phyloP scores from a whole-genome alignment of 2,329 filamentous ascomycete genomes.

The Hymenotorrendiella dingleyae region DNA sequence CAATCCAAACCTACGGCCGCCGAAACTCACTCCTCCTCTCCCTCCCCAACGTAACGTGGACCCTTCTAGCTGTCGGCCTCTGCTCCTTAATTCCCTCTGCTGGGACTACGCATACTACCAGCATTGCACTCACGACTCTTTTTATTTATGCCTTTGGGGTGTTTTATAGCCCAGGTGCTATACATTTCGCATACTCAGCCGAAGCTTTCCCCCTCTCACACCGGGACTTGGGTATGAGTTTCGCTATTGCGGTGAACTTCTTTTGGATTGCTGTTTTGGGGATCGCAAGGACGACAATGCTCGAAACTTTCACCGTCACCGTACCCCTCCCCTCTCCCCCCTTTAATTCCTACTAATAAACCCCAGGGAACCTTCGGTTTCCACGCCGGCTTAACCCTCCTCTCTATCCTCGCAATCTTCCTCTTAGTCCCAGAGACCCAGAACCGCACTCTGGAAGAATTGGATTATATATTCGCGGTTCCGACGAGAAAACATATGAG shows the following conservation, averaged over 20 bases:
- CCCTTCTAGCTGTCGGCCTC: conserved; percentile 50
- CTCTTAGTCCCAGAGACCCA: conserved; percentile 50
- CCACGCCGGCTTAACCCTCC: conserved; percentile 47
- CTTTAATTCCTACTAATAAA: conserved; percentile 22
- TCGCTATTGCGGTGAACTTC: conserved; percentile 60
- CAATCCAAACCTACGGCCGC: conserved; percentile 59
- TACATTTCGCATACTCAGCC: conserved; percentile 63
- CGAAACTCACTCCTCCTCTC: conserved; percentile 56
- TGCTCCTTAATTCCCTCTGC: conserved; percentile 42
- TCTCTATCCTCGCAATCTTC: conserved; percentile 50
- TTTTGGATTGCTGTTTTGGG: conserved; percentile 53
- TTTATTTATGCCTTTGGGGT: conserved; percentile 57
- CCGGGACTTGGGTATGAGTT: conserved; percentile 66
- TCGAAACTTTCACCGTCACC: not conserved
- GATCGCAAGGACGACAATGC: conserved; percentile 41
- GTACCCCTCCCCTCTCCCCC: not conserved
- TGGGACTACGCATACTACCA: conserved; percentile 36
- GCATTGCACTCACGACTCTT: conserved; percentile 49
- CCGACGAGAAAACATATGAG: conserved; percentile 19
- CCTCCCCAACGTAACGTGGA: conserved; percentile 61
- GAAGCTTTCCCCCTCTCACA: conserved; percentile 67
- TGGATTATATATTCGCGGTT: conserved; percentile 41
- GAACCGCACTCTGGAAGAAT: conserved; percentile 30
- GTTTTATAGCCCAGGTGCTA: conserved; percentile 59
- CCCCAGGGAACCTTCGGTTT: conserved; percentile 45